These are phyloP conservation scores for Lablab purpureus DNA, from an alignment of 306 rosid species.

Conservation along the genomic window DNA sequence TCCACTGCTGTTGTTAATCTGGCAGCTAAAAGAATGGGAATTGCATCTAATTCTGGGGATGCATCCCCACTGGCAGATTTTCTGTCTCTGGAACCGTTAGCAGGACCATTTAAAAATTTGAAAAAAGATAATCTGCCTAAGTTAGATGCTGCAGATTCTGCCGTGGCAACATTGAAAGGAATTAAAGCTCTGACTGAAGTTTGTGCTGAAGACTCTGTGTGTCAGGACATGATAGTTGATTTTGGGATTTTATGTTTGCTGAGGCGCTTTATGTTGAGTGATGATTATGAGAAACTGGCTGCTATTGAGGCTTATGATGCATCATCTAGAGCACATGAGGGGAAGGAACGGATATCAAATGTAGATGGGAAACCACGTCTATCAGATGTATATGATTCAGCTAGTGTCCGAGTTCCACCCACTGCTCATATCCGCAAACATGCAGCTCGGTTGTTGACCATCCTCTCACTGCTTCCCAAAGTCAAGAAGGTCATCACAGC, in stretches of 20 bases:
- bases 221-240: constrained; percentile 71
- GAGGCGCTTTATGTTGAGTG: constrained; percentile 82
- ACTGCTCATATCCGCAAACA: constrained; percentile 94
- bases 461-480: constrained; percentile 81
- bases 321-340: constrained; percentile 78
- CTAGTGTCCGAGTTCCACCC: constrained; percentile 91
- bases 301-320: constrained; percentile 93
- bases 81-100: constrained; percentile 79
- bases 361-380: constrained; percentile 52
- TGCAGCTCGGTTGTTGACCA: constrained; percentile 88
- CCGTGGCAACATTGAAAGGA: constrained; percentile 90
- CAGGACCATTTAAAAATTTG: constrained; percentile 68
- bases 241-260: constrained; percentile 80
- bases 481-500: constrained; percentile 73
- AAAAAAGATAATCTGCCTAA: constrained; percentile 73
- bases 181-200: constrained; percentile 88
- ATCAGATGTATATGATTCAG: constrained; percentile 60
- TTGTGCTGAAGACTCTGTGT: constrained; percentile 67
- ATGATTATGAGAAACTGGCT: constrained; percentile 94
- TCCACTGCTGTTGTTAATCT: constrained; percentile 83
- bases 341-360: constrained; percentile 62
- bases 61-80: constrained; percentile 78
- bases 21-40: constrained; percentile 69
- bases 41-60: constrained; percentile 61
- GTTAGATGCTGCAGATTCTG: constrained; percentile 93